phyloP scores from a whole-genome alignment of 164 flowering plant genomes.

The Annona cherimola region DNA sequence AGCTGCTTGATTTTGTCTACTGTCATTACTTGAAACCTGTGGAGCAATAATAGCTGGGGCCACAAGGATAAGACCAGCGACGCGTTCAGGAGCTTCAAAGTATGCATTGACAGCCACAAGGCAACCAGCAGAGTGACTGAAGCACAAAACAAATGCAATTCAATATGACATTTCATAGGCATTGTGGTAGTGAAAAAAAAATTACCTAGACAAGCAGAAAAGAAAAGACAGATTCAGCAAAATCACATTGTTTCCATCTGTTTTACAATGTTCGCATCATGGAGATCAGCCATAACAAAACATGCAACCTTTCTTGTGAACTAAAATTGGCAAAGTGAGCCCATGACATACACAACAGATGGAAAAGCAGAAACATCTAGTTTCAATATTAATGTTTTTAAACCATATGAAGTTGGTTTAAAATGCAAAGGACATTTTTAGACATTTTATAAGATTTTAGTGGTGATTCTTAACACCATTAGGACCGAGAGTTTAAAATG shows the following conservation, averaged over 20 bases:
- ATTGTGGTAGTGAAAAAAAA: not conserved
- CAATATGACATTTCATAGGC: not conserved
- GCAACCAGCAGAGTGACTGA: conserved; percentile 77
- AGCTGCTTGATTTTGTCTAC: conserved; percentile 16
- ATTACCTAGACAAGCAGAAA: not conserved
- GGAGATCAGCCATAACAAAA: too few species aligned
- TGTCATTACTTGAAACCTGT: conserved; percentile 14
- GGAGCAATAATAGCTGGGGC: conserved; percentile 95
- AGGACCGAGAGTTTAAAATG: too few species aligned
- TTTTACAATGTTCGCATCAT: too few species aligned
- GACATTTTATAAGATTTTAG: too few species aligned
- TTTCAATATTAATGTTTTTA: too few species aligned
- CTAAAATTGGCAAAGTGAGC: too few species aligned
- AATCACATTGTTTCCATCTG: not conserved
- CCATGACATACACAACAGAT: too few species aligned
- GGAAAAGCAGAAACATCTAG: too few species aligned
- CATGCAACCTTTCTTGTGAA: too few species aligned
- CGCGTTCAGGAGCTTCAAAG: conserved; percentile 85
- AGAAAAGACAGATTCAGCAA: not conserved
- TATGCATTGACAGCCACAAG: conserved; percentile 76
- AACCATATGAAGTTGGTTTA: too few species aligned
- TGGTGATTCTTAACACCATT: too few species aligned
- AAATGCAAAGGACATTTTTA: too few species aligned
- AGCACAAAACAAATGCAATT: not conserved
- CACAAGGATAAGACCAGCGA: conserved; percentile 88